These are phyloP conservation scores for Candida fluviatilis DNA, from an alignment of 805 yeast species.

Conservation along the genomic window DNA sequence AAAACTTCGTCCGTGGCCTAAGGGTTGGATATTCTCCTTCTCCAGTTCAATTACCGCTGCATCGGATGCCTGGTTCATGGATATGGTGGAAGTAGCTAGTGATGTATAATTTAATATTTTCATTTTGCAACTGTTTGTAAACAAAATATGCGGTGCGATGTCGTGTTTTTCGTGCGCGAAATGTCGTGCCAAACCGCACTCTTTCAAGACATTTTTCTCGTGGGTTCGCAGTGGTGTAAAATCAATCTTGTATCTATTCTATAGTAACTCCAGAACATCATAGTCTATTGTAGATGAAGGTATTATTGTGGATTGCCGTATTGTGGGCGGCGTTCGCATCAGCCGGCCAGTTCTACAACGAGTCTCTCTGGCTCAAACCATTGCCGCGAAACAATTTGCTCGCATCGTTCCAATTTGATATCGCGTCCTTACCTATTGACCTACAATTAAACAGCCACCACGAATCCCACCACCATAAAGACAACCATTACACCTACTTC, in stretches of 20 bases:
- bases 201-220: too few species aligned
- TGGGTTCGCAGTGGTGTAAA: too few species aligned
- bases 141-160: too few species aligned
- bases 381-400: constrained; percentile 68
- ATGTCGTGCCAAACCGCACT: too few species aligned
- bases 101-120: too few species aligned
- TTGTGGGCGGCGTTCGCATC: constrained; percentile 4
- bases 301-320: not conserved
- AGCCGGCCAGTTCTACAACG: constrained; percentile 43
- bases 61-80: constrained; percentile 7
- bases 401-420: constrained; percentile 66
- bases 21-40: constrained; percentile 74
- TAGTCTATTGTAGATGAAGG: not conserved
- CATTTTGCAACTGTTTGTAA: not conserved
- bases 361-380: constrained; percentile 60
- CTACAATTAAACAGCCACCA: constrained; percentile 7
- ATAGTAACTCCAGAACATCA: too few species aligned
- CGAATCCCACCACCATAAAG: constrained; percentile 4
- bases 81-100: not conserved
- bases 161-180: too few species aligned
- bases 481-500: constrained; percentile 59
- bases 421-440: constrained; percentile 47
- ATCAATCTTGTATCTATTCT: too few species aligned
- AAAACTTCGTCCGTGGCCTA: constrained; percentile 67
- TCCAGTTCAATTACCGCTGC: constrained; percentile 35